A percentile compares a stretch with the other conserved stretches of the same genome.
Evolutionary conservation across 495 filamentous ascomycete genomes (phyloP).

Genomic region (Trichoderma orchidacearum): DNA sequence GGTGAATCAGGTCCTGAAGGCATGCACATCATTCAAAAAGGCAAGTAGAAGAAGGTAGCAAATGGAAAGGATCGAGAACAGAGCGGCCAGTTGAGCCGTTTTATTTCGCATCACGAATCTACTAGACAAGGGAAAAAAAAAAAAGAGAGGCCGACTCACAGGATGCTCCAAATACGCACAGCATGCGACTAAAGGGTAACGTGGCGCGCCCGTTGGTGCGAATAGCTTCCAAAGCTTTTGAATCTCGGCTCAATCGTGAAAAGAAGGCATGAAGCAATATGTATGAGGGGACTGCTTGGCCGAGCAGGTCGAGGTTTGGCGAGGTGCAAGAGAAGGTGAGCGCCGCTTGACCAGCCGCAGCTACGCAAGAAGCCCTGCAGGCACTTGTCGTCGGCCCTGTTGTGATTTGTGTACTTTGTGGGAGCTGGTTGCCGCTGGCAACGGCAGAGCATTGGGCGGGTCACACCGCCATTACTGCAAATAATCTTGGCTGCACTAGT

Average conservation of each 20-base stretch:
- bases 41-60: too few relatives aligned
- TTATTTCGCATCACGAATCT: not conserved
- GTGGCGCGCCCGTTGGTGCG: not conserved
- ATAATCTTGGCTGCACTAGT: not conserved
- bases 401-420: conserved; percentile 1
- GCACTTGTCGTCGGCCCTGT: not conserved
- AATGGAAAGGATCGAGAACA: too few relatives aligned
- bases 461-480: not conserved
- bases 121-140: not conserved
- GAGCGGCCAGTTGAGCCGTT: too few relatives aligned
- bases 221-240: not conserved
- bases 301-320: not conserved
- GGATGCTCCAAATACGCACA: not conserved
- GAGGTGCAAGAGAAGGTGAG: not conserved
- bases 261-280: not conserved
- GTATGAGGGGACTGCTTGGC: not conserved
- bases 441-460: not conserved
- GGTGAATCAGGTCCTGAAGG: too few relatives aligned
- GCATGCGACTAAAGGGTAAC: not conserved
- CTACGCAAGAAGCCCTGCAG: not conserved
- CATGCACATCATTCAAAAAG: too few relatives aligned
- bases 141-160: not conserved
- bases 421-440: not conserved
- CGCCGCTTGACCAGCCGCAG: not conserved
- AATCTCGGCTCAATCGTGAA: not conserved